Conservation (phyloP, 306 rosid species). For the Carpinus fangiana region DNA sequence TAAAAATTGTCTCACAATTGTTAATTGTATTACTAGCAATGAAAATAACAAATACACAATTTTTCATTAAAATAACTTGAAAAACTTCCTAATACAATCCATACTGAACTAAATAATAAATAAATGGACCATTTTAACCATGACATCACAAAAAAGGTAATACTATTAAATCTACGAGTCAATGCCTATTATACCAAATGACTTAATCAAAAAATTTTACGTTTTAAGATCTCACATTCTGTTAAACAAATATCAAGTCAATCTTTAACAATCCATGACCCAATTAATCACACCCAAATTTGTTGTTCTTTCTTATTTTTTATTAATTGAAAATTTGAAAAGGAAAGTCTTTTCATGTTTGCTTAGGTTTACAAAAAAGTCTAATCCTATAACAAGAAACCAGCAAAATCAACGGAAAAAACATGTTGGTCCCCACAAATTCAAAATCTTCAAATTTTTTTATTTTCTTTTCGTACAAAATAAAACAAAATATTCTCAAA, state of each 20-base stretch:
- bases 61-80: too few relatives aligned
- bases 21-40: too few relatives aligned
- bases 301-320: too few relatives aligned
- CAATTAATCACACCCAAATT: not conserved
- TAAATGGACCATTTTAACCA: not conserved
- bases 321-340: too few relatives aligned
- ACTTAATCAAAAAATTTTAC: not conserved
- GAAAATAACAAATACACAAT: too few relatives aligned
- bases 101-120: not conserved
- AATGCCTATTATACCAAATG: not conserved
- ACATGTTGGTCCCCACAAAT: constrained; percentile 7
- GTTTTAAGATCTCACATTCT: not conserved
- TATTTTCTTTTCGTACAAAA: constrained; percentile 1
- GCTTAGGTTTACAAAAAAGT: not conserved
- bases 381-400: not conserved
- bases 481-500: not conserved
- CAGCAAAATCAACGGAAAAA: constrained; percentile 24
- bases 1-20: too few relatives aligned
- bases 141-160: too few relatives aligned
- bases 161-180: not conserved
- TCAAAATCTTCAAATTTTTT: not conserved
- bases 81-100: too few relatives aligned
- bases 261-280: not conserved
- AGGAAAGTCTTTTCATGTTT: not conserved
- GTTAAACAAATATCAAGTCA: not conserved